Base-by-base conservation (phyloP, 78 protist genomes). In the Cavenderia fasciculata region DNA sequence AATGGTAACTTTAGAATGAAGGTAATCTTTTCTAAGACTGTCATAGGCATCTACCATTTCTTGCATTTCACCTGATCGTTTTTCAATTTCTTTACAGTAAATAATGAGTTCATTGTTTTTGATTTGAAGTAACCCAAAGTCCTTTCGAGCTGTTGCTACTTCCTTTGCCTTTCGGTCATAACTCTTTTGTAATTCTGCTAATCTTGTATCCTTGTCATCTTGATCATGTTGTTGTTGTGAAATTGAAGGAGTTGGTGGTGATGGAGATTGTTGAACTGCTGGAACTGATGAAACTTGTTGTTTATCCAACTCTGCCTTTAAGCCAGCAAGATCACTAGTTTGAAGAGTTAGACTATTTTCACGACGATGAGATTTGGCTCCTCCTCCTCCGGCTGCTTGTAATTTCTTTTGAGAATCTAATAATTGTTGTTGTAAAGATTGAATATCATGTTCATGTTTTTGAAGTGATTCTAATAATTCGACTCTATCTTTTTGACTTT, bases 1-100 rank as follows among this genome's bases (percentile, higher is more conserved):
- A n/a, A 63, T 40, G 47, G 38, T 21, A 34, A 63, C n/a, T n/a
- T n/a, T n/a, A n/a, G n/a, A n/a, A n/a, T n/a, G n/a, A n/a, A n/a
- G n/a, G n/a, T n/a, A n/a, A n/a, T n/a, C n/a, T n/a, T n/a, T n/a
- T n/a, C n/a, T n/a, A n/a, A n/a, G n/a, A n/a, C n/a, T n/a, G n/a
- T n/a, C n/a, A n/a, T n/a, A n/a, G n/a, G n/a, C 72, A 63, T 63
- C 72, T n/a, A 27, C 34, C 18, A 23, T 3, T 57, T 52, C 59
- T 19, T 57, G 41, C 7, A 21, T 7, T 57, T 51, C 62, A 23
- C 51, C 87, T 49, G 49, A n/a, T 16, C n/a, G 18, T n/a, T 49
- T n/a, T 49, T 66, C 7, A 18, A 1, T 29, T 1, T 46, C 33
- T n/a, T 43, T 44, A 4, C 38, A 40, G 27, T 52, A 63, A 16